Evolutionary conservation across 2,329 filamentous ascomycete genomes (phyloP).

Genomic region (Rugonectria rugulosa): DNA sequence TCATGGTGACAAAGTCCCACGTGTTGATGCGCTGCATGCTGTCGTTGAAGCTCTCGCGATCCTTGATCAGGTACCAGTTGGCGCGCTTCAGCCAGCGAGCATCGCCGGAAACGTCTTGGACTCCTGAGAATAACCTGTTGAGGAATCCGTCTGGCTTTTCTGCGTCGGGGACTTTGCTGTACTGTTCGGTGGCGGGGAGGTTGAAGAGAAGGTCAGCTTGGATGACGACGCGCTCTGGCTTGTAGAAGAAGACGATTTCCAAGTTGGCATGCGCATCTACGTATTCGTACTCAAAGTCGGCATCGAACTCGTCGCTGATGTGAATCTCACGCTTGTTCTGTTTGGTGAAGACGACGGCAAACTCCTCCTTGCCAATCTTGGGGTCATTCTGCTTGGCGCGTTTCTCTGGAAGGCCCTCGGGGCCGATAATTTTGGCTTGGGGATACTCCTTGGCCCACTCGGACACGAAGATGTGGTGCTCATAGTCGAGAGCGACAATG

Average conservation of each 20-base stretch:
- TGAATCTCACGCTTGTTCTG: constrained; percentile 58
- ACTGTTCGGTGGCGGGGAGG: constrained; percentile 87
- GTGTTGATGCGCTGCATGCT: constrained; percentile 72
- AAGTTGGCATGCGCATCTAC: constrained; percentile 82
- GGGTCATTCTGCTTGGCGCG: constrained; percentile 64
- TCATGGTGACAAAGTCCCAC: constrained; percentile 87
- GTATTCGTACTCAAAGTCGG: constrained; percentile 87
- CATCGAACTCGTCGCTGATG: constrained; percentile 81
- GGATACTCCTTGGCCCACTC: constrained; percentile 85
- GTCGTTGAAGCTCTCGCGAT: constrained; percentile 74
- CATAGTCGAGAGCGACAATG: constrained; percentile 85
- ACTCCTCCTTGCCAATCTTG: constrained; percentile 60
- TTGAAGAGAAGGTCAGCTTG: constrained; percentile 94
- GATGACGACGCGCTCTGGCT: constrained; percentile 80
- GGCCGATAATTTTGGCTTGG: constrained; percentile 79
- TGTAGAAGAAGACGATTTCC: constrained; percentile 88
- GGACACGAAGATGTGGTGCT: constrained; percentile 94
- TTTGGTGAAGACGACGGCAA: constrained; percentile 72
- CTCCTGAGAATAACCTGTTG: constrained; percentile 53
- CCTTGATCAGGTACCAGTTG: constrained; percentile 76
- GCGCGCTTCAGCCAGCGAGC: constrained; percentile 82
- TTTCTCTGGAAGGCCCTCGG: constrained; percentile 85
- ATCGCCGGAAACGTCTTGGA: constrained; percentile 69
- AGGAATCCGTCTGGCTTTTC: constrained; percentile 46
- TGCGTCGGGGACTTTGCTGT: constrained; percentile 66